Evolutionary conservation across 345 rosid genomes (phyloP).

Genomic region (Rhodamnia argentea): DNA sequence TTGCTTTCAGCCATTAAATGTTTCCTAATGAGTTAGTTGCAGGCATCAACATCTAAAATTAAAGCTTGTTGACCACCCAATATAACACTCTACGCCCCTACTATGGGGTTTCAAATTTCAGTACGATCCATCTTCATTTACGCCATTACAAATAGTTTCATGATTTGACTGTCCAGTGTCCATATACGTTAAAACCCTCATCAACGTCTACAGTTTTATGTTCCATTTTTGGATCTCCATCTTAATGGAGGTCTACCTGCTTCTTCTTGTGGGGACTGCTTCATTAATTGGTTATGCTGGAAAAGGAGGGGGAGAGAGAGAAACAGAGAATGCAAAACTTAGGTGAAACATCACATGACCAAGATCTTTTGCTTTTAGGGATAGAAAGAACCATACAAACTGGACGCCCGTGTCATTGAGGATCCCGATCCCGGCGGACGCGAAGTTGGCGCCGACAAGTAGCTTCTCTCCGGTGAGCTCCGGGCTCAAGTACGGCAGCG

Average conservation of each 20-base stretch:
- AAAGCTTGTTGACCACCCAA: not conserved
- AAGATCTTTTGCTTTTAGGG: not conserved
- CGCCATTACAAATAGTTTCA: not conserved
- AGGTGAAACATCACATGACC: not conserved
- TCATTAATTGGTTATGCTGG: not conserved
- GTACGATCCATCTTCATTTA: not conserved
- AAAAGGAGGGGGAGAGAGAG: not conserved
- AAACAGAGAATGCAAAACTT: not conserved
- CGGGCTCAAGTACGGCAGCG: conserved; percentile 39
- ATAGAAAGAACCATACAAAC: conserved; percentile 16
- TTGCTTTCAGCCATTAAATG: not conserved
- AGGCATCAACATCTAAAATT: not conserved
- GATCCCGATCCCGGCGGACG: conserved; percentile 48
- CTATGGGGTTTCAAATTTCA: not conserved
- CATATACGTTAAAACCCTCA: not conserved
- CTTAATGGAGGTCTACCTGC: not conserved
- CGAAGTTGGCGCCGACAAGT: conserved; percentile 43
- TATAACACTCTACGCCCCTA: not conserved
- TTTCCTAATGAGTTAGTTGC: not conserved
- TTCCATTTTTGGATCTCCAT: not conserved
- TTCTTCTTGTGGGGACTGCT: not conserved
- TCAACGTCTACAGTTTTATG: not conserved
- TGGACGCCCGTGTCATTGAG: conserved; percentile 48
- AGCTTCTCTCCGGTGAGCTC: conserved; percentile 29
- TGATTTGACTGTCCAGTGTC: not conserved